Evolutionary conservation across 2,329 filamentous ascomycete species (phyloP).

Genomic region (Cercospora sp.): DNA sequence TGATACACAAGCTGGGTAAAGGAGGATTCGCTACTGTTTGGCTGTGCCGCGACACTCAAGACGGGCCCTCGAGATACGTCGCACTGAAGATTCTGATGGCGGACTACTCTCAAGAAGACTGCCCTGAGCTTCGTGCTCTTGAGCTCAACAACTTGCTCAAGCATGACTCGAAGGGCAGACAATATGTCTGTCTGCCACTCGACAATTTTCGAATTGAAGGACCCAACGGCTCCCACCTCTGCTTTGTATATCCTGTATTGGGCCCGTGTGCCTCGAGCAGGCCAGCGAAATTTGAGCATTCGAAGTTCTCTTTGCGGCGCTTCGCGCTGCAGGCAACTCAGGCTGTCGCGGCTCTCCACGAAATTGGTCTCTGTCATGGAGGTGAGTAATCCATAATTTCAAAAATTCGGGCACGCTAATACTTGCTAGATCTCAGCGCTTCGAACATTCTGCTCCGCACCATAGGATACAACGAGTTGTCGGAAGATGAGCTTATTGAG

Average conservation of each 20-base stretch:
- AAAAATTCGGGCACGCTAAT: neutral
- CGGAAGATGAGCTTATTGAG: neutral
- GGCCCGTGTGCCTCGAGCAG: neutral
- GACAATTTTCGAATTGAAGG: slow-evolving; percentile 40
- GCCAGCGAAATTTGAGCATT: neutral
- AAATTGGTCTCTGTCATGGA: neutral
- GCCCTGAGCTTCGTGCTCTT: neutral
- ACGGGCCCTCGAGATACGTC: neutral
- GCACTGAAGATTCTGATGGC: neutral
- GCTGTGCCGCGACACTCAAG: neutral
- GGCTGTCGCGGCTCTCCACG: neutral
- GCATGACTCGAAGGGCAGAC: neutral
- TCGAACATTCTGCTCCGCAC: neutral
- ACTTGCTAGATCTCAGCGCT: neutral
- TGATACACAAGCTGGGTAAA: neutral
- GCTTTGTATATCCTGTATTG: neutral
- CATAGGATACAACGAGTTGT: neutral
- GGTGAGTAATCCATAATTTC: neutral
- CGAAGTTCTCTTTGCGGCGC: neutral
- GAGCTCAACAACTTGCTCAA: neutral
- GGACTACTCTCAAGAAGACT: neutral
- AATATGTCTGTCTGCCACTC: slow-evolving; percentile 6
- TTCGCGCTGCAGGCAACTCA: neutral
- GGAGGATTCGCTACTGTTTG: neutral
- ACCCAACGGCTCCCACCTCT: slow-evolving; percentile 33